These are phyloP conservation scores for Xylaria hypoxylon DNA, from an alignment of 2,329 filamentous ascomycete species.

Conservation along the genomic window DNA sequence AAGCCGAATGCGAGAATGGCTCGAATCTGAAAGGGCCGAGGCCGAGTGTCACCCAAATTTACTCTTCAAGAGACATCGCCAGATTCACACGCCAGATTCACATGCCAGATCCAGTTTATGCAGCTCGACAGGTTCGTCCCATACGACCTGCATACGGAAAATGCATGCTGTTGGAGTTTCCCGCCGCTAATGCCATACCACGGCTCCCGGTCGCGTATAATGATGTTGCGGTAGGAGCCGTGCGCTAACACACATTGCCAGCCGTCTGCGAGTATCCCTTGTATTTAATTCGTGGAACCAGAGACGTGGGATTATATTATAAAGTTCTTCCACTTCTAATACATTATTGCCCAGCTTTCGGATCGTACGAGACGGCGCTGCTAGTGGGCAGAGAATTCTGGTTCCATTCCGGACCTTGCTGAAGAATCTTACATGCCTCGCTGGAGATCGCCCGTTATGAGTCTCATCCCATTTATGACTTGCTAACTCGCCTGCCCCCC, in stretches of 20 bases:
- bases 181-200: conserved; percentile 21
- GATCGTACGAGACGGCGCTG: conserved; percentile 18
- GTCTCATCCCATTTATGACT: neutral
- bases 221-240: conserved; percentile 17
- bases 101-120: conserved; percentile 38
- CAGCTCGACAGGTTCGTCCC: conserved; percentile 36
- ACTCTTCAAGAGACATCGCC: conserved; percentile 15
- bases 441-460: conserved; percentile 23
- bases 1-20: conserved; percentile 5
- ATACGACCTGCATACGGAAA: conserved; percentile 44
- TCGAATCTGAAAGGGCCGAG: conserved; percentile 3
- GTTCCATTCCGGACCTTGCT: conserved; percentile 12
- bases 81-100: conserved; percentile 45
- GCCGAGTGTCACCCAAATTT: conserved; percentile 23
- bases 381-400: conserved; percentile 18
- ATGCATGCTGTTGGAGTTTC: conserved; percentile 36
- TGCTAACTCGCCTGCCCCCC: conserved; percentile 26
- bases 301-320: conserved; percentile 23
- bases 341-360: neutral
- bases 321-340: conserved; percentile 8
- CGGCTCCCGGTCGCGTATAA: conserved; percentile 10
- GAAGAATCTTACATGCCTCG: conserved; percentile 20
- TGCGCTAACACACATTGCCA: neutral
- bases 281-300: conserved; percentile 28
- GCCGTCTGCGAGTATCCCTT: neutral